Evolutionary conservation across 176 grass and related monocot species (phyloP), one percentile per base, ranked within the genome.

Genomic region (Zoysia pacifica): DNA sequence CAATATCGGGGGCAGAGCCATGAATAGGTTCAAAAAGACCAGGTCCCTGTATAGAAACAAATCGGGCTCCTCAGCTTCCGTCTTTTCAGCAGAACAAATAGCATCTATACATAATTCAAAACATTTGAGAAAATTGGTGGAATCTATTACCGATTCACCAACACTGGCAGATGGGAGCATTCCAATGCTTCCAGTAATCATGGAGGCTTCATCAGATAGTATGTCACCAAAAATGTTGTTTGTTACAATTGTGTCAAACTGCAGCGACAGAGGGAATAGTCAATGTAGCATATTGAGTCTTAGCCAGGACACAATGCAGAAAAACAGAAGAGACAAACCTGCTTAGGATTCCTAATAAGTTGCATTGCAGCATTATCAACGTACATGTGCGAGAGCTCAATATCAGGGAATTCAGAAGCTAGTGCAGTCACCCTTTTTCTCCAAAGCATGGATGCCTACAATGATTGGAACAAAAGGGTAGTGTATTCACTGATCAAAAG

Each of bases 191-290:
- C 95, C 90, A 4, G 91, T 97, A 74, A 97, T 84, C 95, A 97
- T 97, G 74, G 92, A 97, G 85, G 95, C 95, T 84, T 94, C 92
- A 38, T 97, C 90, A 48, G 95, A 94, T 67, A 97, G 73, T 80
- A 97, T 97, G 62, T 97, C 95, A 75, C 92, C 92, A 75, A 97
- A 97, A 64, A 97, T 97, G 20, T 97, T 97, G 66, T 97, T 94
- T 58, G 91, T 97, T 37, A 97, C 81, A 84, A 92, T 97, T 2
- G 91, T 94, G 61, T 97, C 94, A 81, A 97, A 94, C 91, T 97
- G 90, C 48, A 16, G 88, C 5, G 20, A 46, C 80, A 65, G 69
- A 84, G 50, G 4, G 16, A 70, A 86, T 76, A 70, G 74, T 73
- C 50, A 65, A 81, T 71, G 74, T 44, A 82, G 79, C 7, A 16